phyloP scores from a whole-genome alignment of 768 basidiomycete genomes.

The Lactifluus rugatus region DNA sequence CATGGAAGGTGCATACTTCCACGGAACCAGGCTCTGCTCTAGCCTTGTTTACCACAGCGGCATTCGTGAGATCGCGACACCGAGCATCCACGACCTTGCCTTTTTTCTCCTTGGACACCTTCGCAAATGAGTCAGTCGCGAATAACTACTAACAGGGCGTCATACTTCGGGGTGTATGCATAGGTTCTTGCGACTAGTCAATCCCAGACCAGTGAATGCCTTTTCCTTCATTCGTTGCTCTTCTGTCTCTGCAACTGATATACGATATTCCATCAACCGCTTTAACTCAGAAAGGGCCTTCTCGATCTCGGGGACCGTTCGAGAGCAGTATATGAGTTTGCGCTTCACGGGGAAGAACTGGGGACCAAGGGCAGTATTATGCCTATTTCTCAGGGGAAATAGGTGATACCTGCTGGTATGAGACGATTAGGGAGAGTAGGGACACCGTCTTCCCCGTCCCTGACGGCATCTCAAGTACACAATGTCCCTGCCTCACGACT shows the following conservation, averaged over 20 bases:
- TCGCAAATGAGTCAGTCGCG: background rate
- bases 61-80: slow-evolving; percentile 89
- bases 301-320: slow-evolving; percentile 98
- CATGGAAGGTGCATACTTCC: slow-evolving; percentile 90
- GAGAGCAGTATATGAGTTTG: slow-evolving; percentile 97
- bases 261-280: slow-evolving; percentile 83
- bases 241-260: slow-evolving; percentile 57
- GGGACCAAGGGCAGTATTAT: background rate
- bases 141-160: background rate
- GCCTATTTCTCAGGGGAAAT: background rate
- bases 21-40: slow-evolving; percentile 82
- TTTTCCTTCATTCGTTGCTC: slow-evolving; percentile 71
- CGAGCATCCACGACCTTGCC: slow-evolving; percentile 95
- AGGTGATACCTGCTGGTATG: slow-evolving; percentile 81
- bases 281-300: slow-evolving; percentile 95
- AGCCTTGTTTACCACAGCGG: slow-evolving; percentile 73
- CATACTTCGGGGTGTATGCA: slow-evolving; percentile 89
- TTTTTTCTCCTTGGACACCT: slow-evolving; percentile 98
- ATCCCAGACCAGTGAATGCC: slow-evolving; percentile 77
- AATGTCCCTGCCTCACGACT: slow-evolving; percentile 65
- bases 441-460: slow-evolving; percentile 99
- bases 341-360: slow-evolving; percentile 88
- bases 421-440: slow-evolving; percentile 87
- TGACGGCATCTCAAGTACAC: slow-evolving; percentile 99
- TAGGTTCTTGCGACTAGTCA: slow-evolving; percentile 93